These are phyloP conservation scores for Boechera stricta DNA, from an alignment of 345 rosid species.

Conservation along the genomic window DNA sequence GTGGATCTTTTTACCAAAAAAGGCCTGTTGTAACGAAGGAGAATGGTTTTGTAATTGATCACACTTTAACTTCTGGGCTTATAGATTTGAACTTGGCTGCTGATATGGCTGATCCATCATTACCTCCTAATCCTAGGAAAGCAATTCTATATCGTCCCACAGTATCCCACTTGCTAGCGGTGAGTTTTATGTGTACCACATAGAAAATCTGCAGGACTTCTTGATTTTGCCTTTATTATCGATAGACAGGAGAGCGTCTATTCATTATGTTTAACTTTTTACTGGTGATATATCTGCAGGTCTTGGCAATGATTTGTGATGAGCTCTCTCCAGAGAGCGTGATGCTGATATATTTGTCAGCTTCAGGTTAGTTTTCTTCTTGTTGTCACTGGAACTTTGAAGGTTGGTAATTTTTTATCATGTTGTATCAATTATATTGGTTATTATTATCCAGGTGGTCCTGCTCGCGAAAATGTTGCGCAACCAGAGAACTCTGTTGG, in stretches of 20 bases:
- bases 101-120: constrained; percentile 73
- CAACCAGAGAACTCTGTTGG: constrained; percentile 60
- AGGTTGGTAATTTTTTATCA: constrained; percentile 18
- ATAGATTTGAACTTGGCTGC: constrained; percentile 78
- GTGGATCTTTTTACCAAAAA: constrained; percentile 75
- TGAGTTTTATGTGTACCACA: constrained; percentile 53
- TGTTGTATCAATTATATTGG: constrained; percentile 26
- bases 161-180: constrained; percentile 84
- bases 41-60: constrained; percentile 75
- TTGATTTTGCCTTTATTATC: not conserved
- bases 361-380: constrained; percentile 68
- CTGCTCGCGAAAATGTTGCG: constrained; percentile 48
- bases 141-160: constrained; percentile 89
- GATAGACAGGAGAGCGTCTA: not conserved
- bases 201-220: constrained; percentile 12
- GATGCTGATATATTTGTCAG: constrained; percentile 80
- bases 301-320: constrained; percentile 85
- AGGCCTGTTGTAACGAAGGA: constrained; percentile 61
- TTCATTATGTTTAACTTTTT: not conserved
- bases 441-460: constrained; percentile 61
- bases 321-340: constrained; percentile 88
- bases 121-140: constrained; percentile 91
- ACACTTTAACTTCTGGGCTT: constrained; percentile 78
- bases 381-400: constrained; percentile 26
- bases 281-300: constrained; percentile 53